Evolutionary conservation across 805 yeast genomes (phyloP), one percentile per base, ranked within the genome.

Genomic region (Metschnikowia lachancei): DNA sequence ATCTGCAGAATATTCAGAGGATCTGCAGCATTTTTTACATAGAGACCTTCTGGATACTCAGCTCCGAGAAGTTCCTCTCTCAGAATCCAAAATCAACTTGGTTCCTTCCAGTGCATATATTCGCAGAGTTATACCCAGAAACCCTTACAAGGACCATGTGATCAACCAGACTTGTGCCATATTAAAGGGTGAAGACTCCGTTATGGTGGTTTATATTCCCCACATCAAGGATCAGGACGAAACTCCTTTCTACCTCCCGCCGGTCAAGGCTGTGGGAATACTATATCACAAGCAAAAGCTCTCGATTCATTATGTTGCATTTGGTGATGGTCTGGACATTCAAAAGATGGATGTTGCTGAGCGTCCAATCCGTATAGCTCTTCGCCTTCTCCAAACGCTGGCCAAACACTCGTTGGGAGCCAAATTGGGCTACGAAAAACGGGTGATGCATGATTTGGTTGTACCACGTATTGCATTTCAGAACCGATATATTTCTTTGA

Each of bases 41-140:
- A 57, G 74, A 30, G 59, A 72, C 49, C 59, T 71, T 43, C 59
- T 58, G 32, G 75, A 70, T 49, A 60, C 63, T 12, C 46, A 49
- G 9, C 58, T 71, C 35, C 60, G 72, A 50, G 38, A 51, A 10
- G 60, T 67, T 14, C 67, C 70, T 7, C 55, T 67, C 28, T 39
- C 37, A 3, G 41, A 54, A 26, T 53, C 64, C 18, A 36, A 31
- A 8, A 46, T 66, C 14, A 36, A 48, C 5, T 57, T 67, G 44
- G 42, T 59, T 47, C 73, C 75, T 16, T 69, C 70, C 36, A 61
- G 64, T 17, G 81, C 82, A 54, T 67, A 85, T 39, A 87, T 89
- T n/a, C 77, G 97, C 54, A 73, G 96, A 55, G 81, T 91, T 30
- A 77, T 91, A n/a, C 98, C 98, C 10, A 74, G 97, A 64, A 91